Base-by-base conservation (phyloP, 805 yeast genomes). In the Teunomyces funiuensis region DNA sequence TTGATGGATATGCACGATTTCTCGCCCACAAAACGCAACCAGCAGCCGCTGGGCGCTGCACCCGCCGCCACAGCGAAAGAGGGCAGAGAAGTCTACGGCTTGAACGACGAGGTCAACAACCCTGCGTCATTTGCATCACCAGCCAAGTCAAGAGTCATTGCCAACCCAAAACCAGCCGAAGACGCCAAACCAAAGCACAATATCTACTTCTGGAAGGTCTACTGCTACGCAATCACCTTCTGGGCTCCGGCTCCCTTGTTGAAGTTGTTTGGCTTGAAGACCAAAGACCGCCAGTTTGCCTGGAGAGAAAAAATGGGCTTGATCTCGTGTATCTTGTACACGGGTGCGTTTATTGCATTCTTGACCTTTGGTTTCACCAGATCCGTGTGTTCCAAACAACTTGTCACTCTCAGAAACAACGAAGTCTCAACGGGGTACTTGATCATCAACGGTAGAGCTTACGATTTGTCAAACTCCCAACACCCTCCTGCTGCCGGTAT, bases 251-350 rank as follows among this genome's bases (percentile, higher is more conserved):
- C 84, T 2, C 83, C 89, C 0, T 47, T 88, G 25, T 65, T 89
- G 53, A 68, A 67, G 33, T 61, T 86, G 33, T 85, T 80, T 63
- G 98, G 98, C 2, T 75, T 91, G 76, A 76, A 77, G 25, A 80
- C 85, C 15, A 79, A 80, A 51, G 90, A 82, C 33, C 79, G 96
- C 45, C 97, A 90, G 59, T 80, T 81, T 71, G 98, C 98, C 0
- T 93, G 99, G 99, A 77, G 99, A 57, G 99, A 93, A 57, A 91
- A 91, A 58, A 85, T 90, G 41, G 98, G 88, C 1, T 72, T 93
- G 33, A 71, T 91, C 33, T 75, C 93, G 1, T 73, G 89, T 41
- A 89, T 91, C 52, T 49, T 84, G 14, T 75, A 76, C 51, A 66
- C 86, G 34, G 97, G 93, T 41, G 80, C 87, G 0, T 60, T 85